phyloP scores from a whole-genome alignment of 768 basidiomycete species.

The Xanthoconium stramineum region DNA sequence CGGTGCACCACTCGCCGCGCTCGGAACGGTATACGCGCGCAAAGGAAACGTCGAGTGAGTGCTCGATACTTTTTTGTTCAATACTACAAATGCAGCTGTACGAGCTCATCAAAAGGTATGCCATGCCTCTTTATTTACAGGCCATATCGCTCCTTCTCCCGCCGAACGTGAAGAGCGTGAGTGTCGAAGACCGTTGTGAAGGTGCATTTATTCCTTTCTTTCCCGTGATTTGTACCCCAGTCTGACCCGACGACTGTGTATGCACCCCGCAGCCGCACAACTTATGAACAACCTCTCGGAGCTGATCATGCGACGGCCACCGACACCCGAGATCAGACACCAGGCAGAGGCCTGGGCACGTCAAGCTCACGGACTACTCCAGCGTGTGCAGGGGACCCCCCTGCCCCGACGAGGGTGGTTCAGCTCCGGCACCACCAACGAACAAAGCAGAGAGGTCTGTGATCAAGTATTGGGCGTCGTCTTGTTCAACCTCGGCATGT shows the following conservation, averaged over 20 bases:
- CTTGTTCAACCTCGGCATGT: conserved; percentile 58
- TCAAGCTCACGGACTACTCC: conserved; percentile 35
- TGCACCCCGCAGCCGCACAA: conserved; percentile 35
- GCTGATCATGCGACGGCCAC: conserved; percentile 36
- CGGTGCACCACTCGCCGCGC: conserved; percentile 64
- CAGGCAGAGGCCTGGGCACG: conserved; percentile 62
- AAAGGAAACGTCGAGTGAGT: conserved; percentile 47
- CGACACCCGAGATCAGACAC: conserved; percentile 34
- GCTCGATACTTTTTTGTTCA: neutral
- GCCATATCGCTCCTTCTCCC: conserved; percentile 61
- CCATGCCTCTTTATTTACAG: conserved; percentile 63
- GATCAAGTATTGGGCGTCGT: conserved; percentile 54
- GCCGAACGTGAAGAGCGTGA: conserved; percentile 26
- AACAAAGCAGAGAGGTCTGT: conserved; percentile 35
- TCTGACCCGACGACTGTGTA: neutral
- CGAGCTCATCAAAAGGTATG: conserved; percentile 42
- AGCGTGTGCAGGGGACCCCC: neutral
- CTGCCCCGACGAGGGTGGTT: neutral
- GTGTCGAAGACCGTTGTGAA: conserved; percentile 54
- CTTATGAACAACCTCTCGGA: conserved; percentile 49
- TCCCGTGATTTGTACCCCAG: neutral
- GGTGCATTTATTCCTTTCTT: conserved; percentile 35
- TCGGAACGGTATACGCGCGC: conserved; percentile 59
- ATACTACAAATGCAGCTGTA: neutral
- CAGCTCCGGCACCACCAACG: neutral